Percentiles rank a stretch among this genome's conserved stretches.
phyloP scores from a whole-genome alignment of 225 moss, liverwort and hornwort species.

The Rhytidiadelphus loreus region DNA sequence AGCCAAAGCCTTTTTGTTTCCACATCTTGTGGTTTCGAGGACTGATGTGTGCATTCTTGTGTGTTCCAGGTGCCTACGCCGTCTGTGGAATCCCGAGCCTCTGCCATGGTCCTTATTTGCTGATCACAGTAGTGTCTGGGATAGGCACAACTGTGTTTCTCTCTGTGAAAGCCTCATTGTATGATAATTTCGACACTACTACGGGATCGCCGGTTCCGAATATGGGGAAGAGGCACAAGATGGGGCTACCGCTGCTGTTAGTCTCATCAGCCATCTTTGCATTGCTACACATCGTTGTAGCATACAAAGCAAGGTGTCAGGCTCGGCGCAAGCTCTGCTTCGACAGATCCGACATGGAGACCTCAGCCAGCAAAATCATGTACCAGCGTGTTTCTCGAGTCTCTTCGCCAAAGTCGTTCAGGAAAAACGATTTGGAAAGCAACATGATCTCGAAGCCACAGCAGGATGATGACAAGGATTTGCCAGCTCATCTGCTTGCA shows the following conservation, averaged over 20 bases:
- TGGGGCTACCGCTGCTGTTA: constrained; percentile 17
- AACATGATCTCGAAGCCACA: constrained; percentile 7
- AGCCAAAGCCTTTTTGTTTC: too few relatives aligned
- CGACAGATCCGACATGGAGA: constrained; percentile 8
- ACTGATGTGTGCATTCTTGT: background rate
- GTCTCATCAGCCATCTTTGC: constrained; percentile 29
- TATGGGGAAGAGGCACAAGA: background rate
- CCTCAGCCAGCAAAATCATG: constrained; percentile 4
- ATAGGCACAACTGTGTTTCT: constrained; percentile 26
- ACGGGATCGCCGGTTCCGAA: constrained; percentile 10
- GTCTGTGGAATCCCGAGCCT: constrained; percentile 38
- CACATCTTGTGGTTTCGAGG: too few relatives aligned
- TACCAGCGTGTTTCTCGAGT: constrained; percentile 17
- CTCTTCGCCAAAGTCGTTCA: constrained; percentile 16
- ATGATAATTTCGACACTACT: background rate
- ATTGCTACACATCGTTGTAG: constrained; percentile 24
- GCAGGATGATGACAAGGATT: constrained; percentile 32
- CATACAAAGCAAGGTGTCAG: constrained; percentile 32
- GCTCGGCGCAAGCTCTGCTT: constrained; percentile 36
- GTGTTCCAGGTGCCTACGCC: constrained; percentile 14
- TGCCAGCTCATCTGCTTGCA: constrained; percentile 38
- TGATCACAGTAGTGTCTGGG: constrained; percentile 14
- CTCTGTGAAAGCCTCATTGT: constrained; percentile 22
- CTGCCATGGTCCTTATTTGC: constrained; percentile 35
- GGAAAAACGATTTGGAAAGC: constrained; percentile 24